phyloP scores from a whole-genome alignment of 805 yeast species.

The Metschnikowia orientalis region DNA sequence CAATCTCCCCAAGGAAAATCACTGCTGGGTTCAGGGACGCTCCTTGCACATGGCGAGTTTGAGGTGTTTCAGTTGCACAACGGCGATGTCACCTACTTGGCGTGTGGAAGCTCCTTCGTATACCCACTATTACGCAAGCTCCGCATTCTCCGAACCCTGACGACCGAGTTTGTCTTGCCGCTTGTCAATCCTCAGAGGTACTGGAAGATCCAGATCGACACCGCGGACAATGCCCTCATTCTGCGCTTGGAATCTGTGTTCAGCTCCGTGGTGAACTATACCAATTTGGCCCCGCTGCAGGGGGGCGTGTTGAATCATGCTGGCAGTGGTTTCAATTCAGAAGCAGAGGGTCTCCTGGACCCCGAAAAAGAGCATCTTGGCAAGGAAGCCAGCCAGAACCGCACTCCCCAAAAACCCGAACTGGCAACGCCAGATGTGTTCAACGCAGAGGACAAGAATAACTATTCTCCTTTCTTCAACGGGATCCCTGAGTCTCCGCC shows the following conservation, averaged over 20 bases:
- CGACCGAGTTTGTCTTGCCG: constrained; percentile 53
- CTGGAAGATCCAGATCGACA: constrained; percentile 52
- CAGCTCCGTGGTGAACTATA: constrained; percentile 36
- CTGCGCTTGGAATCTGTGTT: constrained; percentile 34
- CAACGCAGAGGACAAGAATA: constrained; percentile 1
- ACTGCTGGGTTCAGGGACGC: constrained; percentile 34
- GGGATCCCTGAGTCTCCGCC: constrained; percentile 43
- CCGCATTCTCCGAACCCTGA: constrained; percentile 48
- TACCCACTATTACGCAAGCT: constrained; percentile 70
- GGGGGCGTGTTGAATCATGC: background rate
- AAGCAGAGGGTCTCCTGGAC: too few relatives aligned
- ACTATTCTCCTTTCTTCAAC: constrained; percentile 17
- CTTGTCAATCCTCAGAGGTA: constrained; percentile 71
- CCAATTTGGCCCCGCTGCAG: constrained; percentile 29
- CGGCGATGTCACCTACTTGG: constrained; percentile 54
- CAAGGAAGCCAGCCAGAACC: too few relatives aligned
- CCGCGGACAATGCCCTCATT: constrained; percentile 26
- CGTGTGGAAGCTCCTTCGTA: constrained; percentile 62
- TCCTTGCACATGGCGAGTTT: constrained; percentile 58
- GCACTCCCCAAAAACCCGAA: too few relatives aligned
- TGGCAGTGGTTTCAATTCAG: background rate
- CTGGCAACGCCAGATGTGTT: background rate
- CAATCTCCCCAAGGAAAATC: too few relatives aligned
- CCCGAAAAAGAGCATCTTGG: background rate
- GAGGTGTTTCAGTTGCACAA: constrained; percentile 57